Base-by-base conservation (phyloP, 768 basidiomycete species). In the Boletellus sp. region DNA sequence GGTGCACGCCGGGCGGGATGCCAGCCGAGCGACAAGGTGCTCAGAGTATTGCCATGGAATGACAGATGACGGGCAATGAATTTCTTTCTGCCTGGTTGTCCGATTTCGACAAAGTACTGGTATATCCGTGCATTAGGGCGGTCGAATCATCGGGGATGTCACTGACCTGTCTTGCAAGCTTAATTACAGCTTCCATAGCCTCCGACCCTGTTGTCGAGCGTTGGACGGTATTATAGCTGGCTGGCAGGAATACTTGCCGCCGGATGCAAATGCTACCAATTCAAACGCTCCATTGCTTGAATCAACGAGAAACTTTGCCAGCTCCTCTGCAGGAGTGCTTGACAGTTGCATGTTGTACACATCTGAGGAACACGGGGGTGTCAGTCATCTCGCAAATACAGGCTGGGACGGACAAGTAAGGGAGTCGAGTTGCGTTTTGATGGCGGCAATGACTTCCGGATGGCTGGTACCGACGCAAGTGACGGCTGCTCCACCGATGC, bases 311-410 rank as follows among this genome's bases (percentile, higher is more conserved):
- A 77, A 63, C 37, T 80, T 76, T 2, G 90, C 90, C 22, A 94
- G 76, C 43, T 82, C 79, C 60, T 94, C 90, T 11, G 92, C 90
- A 42, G 90, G 87, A 46, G 81, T 75, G 55, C 82, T 92, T 8
- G 88, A 84, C 17, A 91, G 64, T 62, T 92, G 90, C 81, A 90
- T 84, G 55, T 87, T 91, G 62, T 91, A 94, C 6, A 90, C 85
- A 76, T 92, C 90, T 91, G 45, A 28, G 26, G 24, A 5, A 42
- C 10, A n/a, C 36, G 15, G 0, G 6, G 11, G 38, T 11, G 8
- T 47, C 34, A 52, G 32, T 37, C 35, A 34, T 24, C 13, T 32
- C 17, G 15, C 47, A 39, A 11, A 45, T 39, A 39, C 24, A 22
- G 32, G 28, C 31, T 12, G 0, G 31, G 4, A 73, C 84, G 45